Percentiles rank a stretch among this genome's conserved stretches.
phyloP scores from a whole-genome alignment of 2,329 filamentous ascomycete genomes.

The Anthostomella pinea region DNA sequence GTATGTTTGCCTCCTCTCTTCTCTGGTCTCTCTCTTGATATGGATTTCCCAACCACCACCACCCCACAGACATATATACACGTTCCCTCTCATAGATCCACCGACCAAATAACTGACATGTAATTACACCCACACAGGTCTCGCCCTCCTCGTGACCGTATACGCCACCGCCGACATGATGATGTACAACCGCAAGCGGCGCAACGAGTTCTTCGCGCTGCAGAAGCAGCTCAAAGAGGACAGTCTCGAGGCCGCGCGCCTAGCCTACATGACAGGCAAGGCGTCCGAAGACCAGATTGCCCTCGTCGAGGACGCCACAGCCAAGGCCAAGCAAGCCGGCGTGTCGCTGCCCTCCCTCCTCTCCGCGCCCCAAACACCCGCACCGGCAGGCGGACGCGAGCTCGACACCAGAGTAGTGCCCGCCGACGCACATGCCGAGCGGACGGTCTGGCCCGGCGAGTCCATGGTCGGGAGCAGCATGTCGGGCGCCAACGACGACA shows the following conservation, averaged over 20 bases:
- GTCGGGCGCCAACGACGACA: constrained; percentile 12
- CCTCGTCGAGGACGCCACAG: constrained; percentile 57
- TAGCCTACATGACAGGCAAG: constrained; percentile 58
- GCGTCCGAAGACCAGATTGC: constrained; percentile 54
- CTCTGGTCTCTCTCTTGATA: constrained; percentile 1
- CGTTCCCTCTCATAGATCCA: no score
- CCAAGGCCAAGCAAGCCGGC: constrained; percentile 43
- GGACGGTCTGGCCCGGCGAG: constrained; percentile 25
- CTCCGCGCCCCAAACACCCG: constrained; percentile 35
- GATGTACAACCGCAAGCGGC: constrained; percentile 57
- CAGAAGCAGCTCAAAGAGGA: constrained; percentile 54
- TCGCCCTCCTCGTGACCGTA: constrained; percentile 53
- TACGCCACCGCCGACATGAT: constrained; percentile 63
- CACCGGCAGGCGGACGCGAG: constrained; percentile 26
- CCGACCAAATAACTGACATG: not conserved
- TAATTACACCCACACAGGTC: constrained; percentile 38
- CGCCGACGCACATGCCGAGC: constrained; percentile 24
- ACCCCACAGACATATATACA: not conserved
- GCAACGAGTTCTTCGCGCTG: constrained; percentile 55
- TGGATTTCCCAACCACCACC: not conserved
- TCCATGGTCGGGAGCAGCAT: constrained; percentile 18
- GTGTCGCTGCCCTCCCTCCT: constrained; percentile 51
- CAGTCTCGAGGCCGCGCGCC: constrained; percentile 53
- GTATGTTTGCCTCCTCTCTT: constrained; percentile 36
- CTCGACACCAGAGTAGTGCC: constrained; percentile 34